These are phyloP conservation scores for Dactylellina leptospora DNA, from an alignment of 2,329 filamentous ascomycete genomes.

Conservation along the genomic window DNA sequence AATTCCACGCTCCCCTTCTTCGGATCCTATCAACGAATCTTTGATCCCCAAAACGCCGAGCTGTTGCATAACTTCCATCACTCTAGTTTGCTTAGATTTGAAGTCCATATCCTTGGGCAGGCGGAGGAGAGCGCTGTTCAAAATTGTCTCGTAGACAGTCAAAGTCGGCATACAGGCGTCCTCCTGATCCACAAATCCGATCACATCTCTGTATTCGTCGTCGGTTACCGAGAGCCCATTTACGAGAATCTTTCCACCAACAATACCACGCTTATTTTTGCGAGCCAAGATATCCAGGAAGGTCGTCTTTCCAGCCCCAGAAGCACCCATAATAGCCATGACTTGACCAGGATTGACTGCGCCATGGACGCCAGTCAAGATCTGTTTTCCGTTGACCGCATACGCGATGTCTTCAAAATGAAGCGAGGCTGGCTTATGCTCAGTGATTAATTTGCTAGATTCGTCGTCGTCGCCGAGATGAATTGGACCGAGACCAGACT, in stretches of 20 bases:
- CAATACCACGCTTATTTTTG: slow-evolving; percentile 90
- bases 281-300: slow-evolving; percentile 95
- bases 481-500: slow-evolving; percentile 73
- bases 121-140: slow-evolving; percentile 89
- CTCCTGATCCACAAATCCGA: slow-evolving; percentile 97
- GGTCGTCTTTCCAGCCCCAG: slow-evolving; percentile 94
- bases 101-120: slow-evolving; percentile 91
- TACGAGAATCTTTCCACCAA: slow-evolving; percentile 84
- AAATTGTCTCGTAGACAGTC: slow-evolving; percentile 96
- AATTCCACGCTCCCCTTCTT: slow-evolving; percentile 93
- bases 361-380: slow-evolving; percentile 80
- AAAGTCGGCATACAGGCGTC: slow-evolving; percentile 95
- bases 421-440: slow-evolving; percentile 88
- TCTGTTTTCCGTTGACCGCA: slow-evolving; percentile 83
- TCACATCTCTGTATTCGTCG: slow-evolving; percentile 84
- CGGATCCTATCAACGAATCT: slow-evolving; percentile 93
- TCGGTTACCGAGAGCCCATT: slow-evolving; percentile 91
- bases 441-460: slow-evolving; percentile 81
- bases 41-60: slow-evolving; percentile 93
- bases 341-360: slow-evolving; percentile 94
- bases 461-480: slow-evolving; percentile 86
- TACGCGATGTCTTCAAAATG: slow-evolving; percentile 91
- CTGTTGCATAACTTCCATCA: slow-evolving; percentile 92
- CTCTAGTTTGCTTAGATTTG: slow-evolving; percentile 86
- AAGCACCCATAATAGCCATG: slow-evolving; percentile 97